Evolutionary conservation across 768 basidiomycete species (phyloP).

Genomic region (Galerina marginata): DNA sequence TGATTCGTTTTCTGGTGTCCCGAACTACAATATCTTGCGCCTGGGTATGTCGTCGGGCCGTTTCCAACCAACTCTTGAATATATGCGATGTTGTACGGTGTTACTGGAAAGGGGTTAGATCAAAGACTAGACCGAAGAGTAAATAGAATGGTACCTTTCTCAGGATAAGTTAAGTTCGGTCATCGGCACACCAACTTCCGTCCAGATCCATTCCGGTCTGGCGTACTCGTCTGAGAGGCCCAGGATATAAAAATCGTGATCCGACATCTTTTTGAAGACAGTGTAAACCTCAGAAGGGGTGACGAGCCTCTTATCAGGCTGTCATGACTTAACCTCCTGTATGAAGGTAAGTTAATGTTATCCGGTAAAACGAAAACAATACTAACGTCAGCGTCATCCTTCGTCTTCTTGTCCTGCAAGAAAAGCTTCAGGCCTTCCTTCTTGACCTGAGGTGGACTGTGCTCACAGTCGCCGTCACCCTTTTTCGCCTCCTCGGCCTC

Average conservation of each 20-base stretch:
- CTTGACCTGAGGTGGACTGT: slow-evolving; percentile 84
- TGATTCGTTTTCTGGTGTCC: slow-evolving; percentile 96
- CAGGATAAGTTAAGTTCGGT: slow-evolving; percentile 97
- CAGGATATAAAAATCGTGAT: slow-evolving; percentile 84
- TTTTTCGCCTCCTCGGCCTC: slow-evolving; percentile 78
- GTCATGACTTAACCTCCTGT: slow-evolving; percentile 80
- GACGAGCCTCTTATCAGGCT: slow-evolving; percentile 83
- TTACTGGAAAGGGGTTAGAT: slow-evolving; percentile 59
- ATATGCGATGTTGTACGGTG: slow-evolving; percentile 66
- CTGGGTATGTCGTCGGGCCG: slow-evolving; percentile 93
- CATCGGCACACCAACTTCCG: slow-evolving; percentile 94
- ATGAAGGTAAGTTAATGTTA: slow-evolving; percentile 19
- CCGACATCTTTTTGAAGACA: slow-evolving; percentile 94
- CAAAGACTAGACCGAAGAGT: background rate
- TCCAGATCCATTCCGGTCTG: slow-evolving; percentile 99
- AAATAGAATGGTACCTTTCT: slow-evolving; percentile 66
- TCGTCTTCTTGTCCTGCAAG: slow-evolving; percentile 92
- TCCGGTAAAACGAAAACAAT: slow-evolving; percentile 1
- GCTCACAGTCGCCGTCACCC: slow-evolving; percentile 97
- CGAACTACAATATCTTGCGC: slow-evolving; percentile 94
- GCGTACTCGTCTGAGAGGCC: slow-evolving; percentile 96
- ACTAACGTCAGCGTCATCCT: slow-evolving; percentile 93
- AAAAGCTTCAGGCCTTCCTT: slow-evolving; percentile 97
- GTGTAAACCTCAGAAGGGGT: slow-evolving; percentile 88
- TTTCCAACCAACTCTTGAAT: slow-evolving; percentile 95